These are phyloP conservation scores for Penicillium odoratum DNA, from an alignment of 495 filamentous ascomycete genomes.

Conservation along the genomic window DNA sequence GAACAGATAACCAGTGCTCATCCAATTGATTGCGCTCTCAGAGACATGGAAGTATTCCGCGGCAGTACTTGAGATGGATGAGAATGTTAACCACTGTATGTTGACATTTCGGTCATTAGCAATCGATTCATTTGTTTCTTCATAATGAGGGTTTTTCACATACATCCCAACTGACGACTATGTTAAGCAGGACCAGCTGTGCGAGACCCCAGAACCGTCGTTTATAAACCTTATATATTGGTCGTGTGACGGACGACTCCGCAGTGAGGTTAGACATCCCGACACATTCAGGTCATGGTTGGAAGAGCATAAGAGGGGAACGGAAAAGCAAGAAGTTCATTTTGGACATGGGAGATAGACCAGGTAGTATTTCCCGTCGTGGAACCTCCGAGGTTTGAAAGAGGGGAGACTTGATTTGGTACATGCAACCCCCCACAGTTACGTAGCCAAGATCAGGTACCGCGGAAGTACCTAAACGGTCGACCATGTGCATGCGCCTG, in stretches of 20 bases:
- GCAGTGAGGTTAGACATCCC: neutral
- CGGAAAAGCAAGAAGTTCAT: neutral
- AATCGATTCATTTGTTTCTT: neutral
- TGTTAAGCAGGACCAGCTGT: conserved; percentile 84
- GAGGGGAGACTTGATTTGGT: conserved; percentile 4
- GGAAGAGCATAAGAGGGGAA: neutral
- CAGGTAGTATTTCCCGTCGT: neutral
- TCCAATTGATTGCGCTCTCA: conserved; percentile 86
- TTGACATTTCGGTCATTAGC: conserved; percentile 2
- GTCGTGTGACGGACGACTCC: conserved; percentile 22
- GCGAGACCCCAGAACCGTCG: conserved; percentile 84
- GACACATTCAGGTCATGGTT: neutral
- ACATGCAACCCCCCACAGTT: conserved; percentile 8
- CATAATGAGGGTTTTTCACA: conserved; percentile 33
- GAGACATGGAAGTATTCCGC: conserved; percentile 73
- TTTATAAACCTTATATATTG: conserved; percentile 77
- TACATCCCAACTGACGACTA: conserved; percentile 94
- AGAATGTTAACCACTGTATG: conserved; percentile 85
- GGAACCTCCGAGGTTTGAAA: conserved; percentile 4
- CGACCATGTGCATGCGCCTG: neutral
- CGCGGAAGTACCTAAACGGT: neutral
- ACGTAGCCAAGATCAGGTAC: conserved; percentile 9
- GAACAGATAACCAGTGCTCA: conserved; percentile 84
- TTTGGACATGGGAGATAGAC: neutral
- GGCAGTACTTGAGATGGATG: conserved; percentile 75